phyloP scores from a whole-genome alignment of 2,329 filamentous ascomycete genomes.

The Fusarium sp. region DNA sequence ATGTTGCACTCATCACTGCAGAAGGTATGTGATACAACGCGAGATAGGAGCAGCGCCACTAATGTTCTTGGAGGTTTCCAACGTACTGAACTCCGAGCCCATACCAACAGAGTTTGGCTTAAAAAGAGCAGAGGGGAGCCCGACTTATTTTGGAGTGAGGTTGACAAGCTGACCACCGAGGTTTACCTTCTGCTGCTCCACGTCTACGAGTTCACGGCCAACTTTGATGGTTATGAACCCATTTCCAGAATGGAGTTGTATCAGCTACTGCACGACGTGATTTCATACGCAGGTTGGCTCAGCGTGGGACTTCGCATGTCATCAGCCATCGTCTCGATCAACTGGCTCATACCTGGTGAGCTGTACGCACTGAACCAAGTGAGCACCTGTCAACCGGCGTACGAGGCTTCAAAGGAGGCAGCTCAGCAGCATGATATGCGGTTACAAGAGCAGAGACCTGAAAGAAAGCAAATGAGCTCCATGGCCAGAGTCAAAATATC shows the following conservation, averaged over 20 bases:
- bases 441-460: not conserved
- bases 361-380: slow-evolving; percentile 33
- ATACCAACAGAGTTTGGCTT: slow-evolving; percentile 42
- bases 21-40: slow-evolving; percentile 42
- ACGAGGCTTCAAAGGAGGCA: slow-evolving; percentile 22
- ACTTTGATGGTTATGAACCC: slow-evolving; percentile 12
- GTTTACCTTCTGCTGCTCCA: slow-evolving; percentile 42
- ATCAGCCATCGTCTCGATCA: slow-evolving; percentile 35
- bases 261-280: slow-evolving; percentile 44
- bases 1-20: slow-evolving; percentile 37
- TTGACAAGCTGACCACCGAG: slow-evolving; percentile 43
- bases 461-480: not conserved
- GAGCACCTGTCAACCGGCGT: slow-evolving; percentile 34
- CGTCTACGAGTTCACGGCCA: slow-evolving; percentile 32
- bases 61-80: slow-evolving; percentile 42
- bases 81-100: slow-evolving; percentile 42
- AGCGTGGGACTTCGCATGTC: slow-evolving; percentile 43
- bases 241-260: slow-evolving; percentile 23
- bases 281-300: slow-evolving; percentile 48
- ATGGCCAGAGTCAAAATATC: slow-evolving; percentile 48
- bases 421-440: slow-evolving; percentile 11
- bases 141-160: slow-evolving; percentile 45
- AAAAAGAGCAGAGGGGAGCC: slow-evolving; percentile 28
- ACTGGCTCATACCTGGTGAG: slow-evolving; percentile 47
- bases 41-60: not conserved